These are phyloP conservation scores for Nakataea oryzae DNA, from an alignment of 2,329 filamentous ascomycete genomes.

Conservation along the genomic window DNA sequence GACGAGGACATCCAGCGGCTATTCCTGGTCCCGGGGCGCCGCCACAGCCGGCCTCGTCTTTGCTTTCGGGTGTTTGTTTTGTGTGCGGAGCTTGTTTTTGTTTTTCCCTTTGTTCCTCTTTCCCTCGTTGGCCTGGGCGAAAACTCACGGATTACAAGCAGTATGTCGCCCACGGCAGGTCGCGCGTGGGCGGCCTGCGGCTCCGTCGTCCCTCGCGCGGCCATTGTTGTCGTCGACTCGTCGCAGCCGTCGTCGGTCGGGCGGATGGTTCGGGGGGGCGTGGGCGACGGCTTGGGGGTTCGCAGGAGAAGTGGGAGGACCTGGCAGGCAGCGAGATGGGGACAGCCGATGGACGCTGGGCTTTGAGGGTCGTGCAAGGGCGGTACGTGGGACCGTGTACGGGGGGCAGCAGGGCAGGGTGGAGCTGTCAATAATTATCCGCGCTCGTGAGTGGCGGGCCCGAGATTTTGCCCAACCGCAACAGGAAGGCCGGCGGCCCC, in stretches of 20 bases:
- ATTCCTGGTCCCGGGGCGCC: not conserved
- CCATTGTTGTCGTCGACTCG: constrained; percentile 9
- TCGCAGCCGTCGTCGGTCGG: constrained; percentile 1
- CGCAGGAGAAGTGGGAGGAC: not conserved
- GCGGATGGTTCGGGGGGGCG: not conserved
- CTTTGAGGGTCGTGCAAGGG: not conserved
- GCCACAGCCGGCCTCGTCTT: not conserved
- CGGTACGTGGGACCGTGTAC: not conserved
- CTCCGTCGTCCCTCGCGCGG: constrained; percentile 19
- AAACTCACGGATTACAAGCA: constrained; percentile 64
- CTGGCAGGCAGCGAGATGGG: not conserved
- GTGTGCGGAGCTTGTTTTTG: not conserved
- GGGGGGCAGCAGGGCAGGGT: not conserved
- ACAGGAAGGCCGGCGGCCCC: not conserved
- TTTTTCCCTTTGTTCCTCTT: not conserved
- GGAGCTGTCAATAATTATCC: not conserved
- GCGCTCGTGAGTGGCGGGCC: not conserved
- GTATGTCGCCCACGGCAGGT: constrained; percentile 55
- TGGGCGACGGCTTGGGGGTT: not conserved
- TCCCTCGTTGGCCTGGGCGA: not conserved
- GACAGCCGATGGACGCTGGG: not conserved
- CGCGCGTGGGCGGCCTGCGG: constrained; percentile 19
- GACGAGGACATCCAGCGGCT: not conserved
- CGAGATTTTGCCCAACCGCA: not conserved
- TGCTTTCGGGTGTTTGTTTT: not conserved